Percentiles rank a stretch among this genome's conserved stretches.
Evolutionary conservation across 2,329 filamentous ascomycete genomes (phyloP).

Genomic region (Verticillium klebahnii): DNA sequence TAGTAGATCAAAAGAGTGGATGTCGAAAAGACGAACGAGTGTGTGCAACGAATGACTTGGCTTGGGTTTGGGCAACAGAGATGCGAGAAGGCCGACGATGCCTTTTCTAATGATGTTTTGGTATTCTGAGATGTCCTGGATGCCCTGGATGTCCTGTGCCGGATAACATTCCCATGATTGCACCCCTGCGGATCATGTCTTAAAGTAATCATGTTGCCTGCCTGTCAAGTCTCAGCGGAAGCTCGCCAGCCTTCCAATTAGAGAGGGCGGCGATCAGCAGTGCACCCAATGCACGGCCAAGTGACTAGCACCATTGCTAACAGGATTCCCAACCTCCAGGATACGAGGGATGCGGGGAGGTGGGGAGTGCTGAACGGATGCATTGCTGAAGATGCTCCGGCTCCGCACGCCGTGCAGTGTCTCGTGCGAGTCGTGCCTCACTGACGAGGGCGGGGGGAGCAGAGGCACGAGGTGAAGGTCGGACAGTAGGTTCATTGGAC

Average conservation of each 20-base stretch:
- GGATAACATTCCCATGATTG: not conserved
- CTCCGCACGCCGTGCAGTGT: not conserved
- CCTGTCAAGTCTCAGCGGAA: not conserved
- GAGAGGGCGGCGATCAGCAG: not conserved
- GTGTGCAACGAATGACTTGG: not conserved
- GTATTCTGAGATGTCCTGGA: not conserved
- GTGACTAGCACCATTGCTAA: not conserved
- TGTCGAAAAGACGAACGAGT: not conserved
- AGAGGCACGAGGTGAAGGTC: not conserved
- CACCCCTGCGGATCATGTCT: not conserved
- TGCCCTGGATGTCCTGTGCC: not conserved
- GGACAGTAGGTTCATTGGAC: not conserved
- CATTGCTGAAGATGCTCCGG: not conserved
- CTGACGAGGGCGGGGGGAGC: not conserved
- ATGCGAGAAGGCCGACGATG: not conserved
- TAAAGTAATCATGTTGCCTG: not conserved
- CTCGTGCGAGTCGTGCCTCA: not conserved
- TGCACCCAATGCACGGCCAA: not conserved
- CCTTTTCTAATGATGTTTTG: not conserved
- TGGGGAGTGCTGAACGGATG: not conserved
- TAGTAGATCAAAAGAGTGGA: not conserved
- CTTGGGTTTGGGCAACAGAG: not conserved
- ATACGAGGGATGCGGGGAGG: not conserved
- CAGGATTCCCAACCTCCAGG: not conserved
- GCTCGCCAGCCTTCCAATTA: not conserved